These are phyloP conservation scores for Globisporangium carolinianum DNA, from an alignment of 352 stramenopile species.

Conservation along the genomic window DNA sequence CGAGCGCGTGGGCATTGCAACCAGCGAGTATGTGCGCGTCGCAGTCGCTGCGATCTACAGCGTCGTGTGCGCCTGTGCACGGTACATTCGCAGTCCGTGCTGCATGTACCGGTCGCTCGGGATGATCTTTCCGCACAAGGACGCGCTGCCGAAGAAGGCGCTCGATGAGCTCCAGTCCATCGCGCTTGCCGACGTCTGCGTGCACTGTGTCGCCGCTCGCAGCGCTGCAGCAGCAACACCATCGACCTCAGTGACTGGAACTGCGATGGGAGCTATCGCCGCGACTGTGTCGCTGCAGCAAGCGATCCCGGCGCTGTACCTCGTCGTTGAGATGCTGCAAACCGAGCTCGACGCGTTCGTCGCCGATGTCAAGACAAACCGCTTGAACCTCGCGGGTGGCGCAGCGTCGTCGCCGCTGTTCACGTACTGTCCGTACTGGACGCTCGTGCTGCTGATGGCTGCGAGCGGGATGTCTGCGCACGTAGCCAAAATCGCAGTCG, in stretches of 20 bases:
- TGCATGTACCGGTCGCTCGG: conserved; percentile 56
- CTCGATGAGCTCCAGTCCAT: conserved; percentile 54
- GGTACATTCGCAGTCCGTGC: conserved; percentile 60
- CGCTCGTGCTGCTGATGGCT: conserved; percentile 44
- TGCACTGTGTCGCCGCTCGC: conserved; percentile 24
- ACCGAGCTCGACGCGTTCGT: conserved; percentile 48
- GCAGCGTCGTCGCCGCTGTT: conserved; percentile 26
- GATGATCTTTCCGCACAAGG: conserved; percentile 72
- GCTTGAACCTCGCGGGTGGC: conserved; percentile 31
- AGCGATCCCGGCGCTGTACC: conserved; percentile 57
- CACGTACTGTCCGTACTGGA: conserved; percentile 73
- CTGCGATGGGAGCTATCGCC: too few species aligned
- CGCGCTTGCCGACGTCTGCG: conserved; percentile 40
- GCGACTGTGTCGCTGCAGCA: conserved; percentile 40
- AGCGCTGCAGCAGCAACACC: background rate
- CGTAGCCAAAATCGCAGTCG: conserved; percentile 44
- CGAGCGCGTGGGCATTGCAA: conserved; percentile 23
- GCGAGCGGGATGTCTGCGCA: conserved; percentile 49
- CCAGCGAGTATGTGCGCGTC: conserved; percentile 50
- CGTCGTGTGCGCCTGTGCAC: conserved; percentile 54
- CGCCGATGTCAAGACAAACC: conserved; percentile 59
- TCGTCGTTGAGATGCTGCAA: conserved; percentile 45
- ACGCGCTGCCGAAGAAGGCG: conserved; percentile 37
- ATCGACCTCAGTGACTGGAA: background rate
- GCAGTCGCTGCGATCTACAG: conserved; percentile 68